phyloP scores from a whole-genome alignment of 768 basidiomycete genomes.

The Kwoniella bestiolae region DNA sequence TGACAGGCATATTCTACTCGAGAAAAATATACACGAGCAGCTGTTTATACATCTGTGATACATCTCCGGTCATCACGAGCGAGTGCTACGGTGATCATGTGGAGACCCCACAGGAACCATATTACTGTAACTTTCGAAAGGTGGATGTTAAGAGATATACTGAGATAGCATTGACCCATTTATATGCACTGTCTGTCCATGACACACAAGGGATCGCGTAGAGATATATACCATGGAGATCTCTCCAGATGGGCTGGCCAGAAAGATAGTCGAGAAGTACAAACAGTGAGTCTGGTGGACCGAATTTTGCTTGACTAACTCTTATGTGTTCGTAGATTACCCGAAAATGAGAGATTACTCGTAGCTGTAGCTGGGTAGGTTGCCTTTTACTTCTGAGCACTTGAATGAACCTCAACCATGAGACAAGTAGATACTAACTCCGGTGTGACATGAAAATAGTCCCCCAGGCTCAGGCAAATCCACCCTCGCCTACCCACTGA shows the following conservation, averaged over 20 bases:
- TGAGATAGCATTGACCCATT: background rate
- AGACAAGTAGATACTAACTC: no score
- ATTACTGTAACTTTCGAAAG: background rate
- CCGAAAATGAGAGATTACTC: slow-evolving; percentile 62
- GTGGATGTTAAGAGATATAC: no score
- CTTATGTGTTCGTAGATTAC: background rate
- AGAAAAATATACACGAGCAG: background rate
- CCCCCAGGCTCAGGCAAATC: slow-evolving; percentile 85
- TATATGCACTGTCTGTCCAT: background rate
- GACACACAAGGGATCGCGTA: background rate
- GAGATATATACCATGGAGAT: slow-evolving; percentile 18
- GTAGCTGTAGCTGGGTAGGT: slow-evolving; percentile 60
- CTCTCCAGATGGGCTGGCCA: slow-evolving; percentile 20
- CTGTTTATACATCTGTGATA: no score
- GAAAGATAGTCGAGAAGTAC: slow-evolving; percentile 22
- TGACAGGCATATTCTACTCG: background rate
- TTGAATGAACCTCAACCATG: background rate
- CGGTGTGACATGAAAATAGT: slow-evolving; percentile 7
- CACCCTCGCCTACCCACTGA: slow-evolving; percentile 68
- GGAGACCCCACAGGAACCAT: background rate
- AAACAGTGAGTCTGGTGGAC: slow-evolving; percentile 5
- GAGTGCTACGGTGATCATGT: background rate
- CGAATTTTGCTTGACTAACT: background rate
- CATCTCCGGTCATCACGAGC: background rate
- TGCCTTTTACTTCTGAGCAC: no score